A percentile compares a stretch with the other conserved stretches of the same genome.
These are phyloP conservation scores for Acanthamoeba divionensis DNA, from an alignment of 208 protist species.

Conservation along the genomic window DNA sequence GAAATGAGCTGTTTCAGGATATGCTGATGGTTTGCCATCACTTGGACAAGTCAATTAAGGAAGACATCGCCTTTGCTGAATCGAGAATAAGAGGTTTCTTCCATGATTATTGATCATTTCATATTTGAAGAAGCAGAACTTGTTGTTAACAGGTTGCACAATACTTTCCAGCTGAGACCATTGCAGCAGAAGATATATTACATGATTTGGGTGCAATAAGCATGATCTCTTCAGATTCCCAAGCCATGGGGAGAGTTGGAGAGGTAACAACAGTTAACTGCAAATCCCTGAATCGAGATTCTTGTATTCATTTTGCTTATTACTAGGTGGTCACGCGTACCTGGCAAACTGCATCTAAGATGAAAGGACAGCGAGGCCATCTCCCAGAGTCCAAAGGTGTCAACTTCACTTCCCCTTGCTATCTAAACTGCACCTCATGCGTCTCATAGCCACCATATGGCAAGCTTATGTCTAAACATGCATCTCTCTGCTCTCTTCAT, in stretches of 20 bases:
- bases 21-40: conserved; percentile 79
- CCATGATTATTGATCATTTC: no score
- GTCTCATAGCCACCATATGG: no score
- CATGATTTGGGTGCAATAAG: conserved; percentile 71
- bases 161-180: conserved; percentile 32
- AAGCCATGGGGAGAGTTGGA: conserved; percentile 70
- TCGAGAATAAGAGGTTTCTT: conserved; percentile 67
- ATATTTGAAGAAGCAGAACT: no score
- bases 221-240: conserved; percentile 76
- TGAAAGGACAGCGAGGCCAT: conserved; percentile 71
- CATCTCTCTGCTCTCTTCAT: no score
- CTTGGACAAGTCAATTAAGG: conserved; percentile 66
- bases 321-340: conserved; percentile 60
- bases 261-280: conserved; percentile 51
- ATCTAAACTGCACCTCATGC: no score
- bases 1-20: conserved; percentile 44
- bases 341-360: conserved; percentile 76
- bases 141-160: no score
- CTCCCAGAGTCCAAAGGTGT: conserved; percentile 35
- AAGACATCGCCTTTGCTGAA: conserved; percentile 75
- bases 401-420: neutral
- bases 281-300: no score
- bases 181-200: conserved; percentile 71
- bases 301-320: no score
- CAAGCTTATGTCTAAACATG: no score